Evolutionary conservation across 2,329 filamentous ascomycete genomes (phyloP), one percentile per base, ranked within the genome.

Genomic region (Coleophoma eucalyptorum): DNA sequence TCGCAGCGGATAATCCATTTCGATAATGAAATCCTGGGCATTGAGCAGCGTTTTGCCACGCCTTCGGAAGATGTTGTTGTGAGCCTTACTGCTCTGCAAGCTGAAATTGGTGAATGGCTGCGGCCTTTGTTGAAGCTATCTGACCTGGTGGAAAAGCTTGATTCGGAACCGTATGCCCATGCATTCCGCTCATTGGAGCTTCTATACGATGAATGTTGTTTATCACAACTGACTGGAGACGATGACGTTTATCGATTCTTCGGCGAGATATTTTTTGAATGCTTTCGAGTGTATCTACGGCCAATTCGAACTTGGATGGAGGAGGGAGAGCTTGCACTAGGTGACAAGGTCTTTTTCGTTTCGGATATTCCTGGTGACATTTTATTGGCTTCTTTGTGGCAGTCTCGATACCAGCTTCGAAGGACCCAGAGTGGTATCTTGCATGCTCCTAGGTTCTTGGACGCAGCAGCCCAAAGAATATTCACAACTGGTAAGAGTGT

Each of bases 401-500:
- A 86, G 57, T 78, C 85, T 51, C 83, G 86, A 60, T 97, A 85
- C 66, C 74, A 78, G 19, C 72, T 97, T 13, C 81, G 85, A 21
- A 75, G 72, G 12, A 81, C 83, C 1, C 67, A 77, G 3, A 73
- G 82, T 40, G 83, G 84, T 15, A 69, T 71, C 2, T 67, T 91
- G 1, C 83, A 87, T 59, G 84, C 86, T 0, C 92, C 93, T 0
- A 77, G 72, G 3, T 97, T 96, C 57, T 75, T 97, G 4, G 81
- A 84, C 37, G 78, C 85, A 2, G 80, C 85, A 2, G 83, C 82
- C 0, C 71, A 74, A 20, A 87, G 84, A 55, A 90, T 97, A 35
- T 93, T 96, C 61, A 90, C 86, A 1, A 86, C 90, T 1, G 93
- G 93, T 0, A 97, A 97, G 68, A 95, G 87, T 60, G 85, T 94